Evolutionary conservation across 306 rosid genomes (phyloP).

Genomic region (Quercus rubra): DNA sequence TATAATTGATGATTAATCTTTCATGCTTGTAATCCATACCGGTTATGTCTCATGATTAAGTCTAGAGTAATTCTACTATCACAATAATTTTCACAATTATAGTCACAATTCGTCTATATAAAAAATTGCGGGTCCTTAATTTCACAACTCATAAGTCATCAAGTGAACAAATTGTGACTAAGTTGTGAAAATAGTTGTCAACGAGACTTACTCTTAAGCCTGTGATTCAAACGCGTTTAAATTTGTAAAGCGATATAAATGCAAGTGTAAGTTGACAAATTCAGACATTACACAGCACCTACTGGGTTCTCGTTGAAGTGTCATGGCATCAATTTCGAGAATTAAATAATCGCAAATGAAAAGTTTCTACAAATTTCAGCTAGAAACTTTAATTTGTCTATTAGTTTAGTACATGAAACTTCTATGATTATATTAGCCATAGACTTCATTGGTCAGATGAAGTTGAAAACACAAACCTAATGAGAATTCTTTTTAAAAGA

Average conservation of each 20-base stretch:
- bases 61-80: too few species aligned
- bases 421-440: constrained; percentile 13
- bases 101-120: too few species aligned
- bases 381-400: background rate
- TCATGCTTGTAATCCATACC: background rate
- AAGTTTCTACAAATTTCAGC: constrained; percentile 14
- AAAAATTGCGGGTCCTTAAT: too few species aligned
- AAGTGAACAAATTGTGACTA: too few species aligned
- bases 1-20: background rate
- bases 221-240: background rate
- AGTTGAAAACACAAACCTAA: background rate
- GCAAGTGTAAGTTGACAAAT: background rate
- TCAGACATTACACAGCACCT: background rate
- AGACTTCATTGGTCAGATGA: constrained; percentile 19
- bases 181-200: too few species aligned
- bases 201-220: too few species aligned
- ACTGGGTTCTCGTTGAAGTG: background rate
- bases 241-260: background rate
- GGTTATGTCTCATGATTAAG: background rate
- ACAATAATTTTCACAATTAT: too few species aligned
- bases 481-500: background rate
- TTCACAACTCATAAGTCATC: too few species aligned
- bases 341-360: background rate
- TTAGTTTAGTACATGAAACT: constrained; percentile 14
- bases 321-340: background rate